These are phyloP conservation scores for Amyloporia xantha DNA, from an alignment of 768 basidiomycete genomes.

Conservation along the genomic window DNA sequence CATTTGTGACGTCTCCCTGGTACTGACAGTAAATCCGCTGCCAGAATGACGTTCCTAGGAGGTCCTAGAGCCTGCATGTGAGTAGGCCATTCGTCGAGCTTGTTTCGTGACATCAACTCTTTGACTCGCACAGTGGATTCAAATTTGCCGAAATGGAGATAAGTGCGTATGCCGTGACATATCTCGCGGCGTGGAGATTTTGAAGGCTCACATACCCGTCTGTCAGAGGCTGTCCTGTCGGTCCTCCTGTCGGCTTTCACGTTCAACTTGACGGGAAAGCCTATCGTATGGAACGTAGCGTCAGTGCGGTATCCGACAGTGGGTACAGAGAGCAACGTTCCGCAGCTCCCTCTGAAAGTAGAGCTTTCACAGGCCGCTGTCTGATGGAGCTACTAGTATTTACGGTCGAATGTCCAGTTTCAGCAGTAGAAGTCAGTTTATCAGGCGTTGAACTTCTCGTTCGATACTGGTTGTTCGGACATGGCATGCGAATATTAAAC, in stretches of 20 bases:
- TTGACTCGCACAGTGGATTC: background rate
- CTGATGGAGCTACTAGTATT: no score
- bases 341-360: constrained; percentile 7
- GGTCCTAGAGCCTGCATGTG: constrained; percentile 21
- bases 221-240: constrained; percentile 1
- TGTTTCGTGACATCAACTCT: background rate
- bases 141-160: constrained; percentile 2
- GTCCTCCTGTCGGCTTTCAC: background rate
- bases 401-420: no score
- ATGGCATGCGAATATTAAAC: no score
- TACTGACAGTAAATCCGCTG: background rate
- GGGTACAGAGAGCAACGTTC: background rate
- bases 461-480: no score
- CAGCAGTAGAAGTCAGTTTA: no score
- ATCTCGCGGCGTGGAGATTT: no score
- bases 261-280: background rate
- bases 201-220: background rate
- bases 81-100: background rate
- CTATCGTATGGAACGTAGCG: background rate
- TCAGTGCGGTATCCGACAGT: background rate
- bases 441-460: no score
- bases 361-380: no score
- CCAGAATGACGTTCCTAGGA: constrained; percentile 22
- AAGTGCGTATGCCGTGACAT: background rate
- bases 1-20: background rate